phyloP scores from a whole-genome alignment of 1,139 yeast genomes.

The Pichia sp. region DNA sequence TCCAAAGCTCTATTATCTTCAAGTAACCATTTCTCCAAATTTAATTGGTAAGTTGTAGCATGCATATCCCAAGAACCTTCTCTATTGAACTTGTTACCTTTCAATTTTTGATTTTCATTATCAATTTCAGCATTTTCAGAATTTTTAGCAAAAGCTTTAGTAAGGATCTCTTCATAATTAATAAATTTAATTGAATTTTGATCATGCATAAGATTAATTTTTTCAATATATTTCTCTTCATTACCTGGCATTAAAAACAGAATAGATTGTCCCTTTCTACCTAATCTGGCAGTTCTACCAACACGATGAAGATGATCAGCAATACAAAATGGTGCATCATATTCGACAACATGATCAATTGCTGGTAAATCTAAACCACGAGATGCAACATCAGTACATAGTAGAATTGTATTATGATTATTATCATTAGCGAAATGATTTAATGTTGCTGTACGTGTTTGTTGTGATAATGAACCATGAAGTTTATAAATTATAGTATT shows the following conservation, averaged over 20 bases:
- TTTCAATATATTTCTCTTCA: conserved; percentile 76
- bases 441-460: conserved; percentile 69
- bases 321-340: conserved; percentile 87
- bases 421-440: conserved; percentile 45
- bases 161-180: conserved; percentile 45
- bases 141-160: conserved; percentile 54
- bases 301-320: conserved; percentile 89
- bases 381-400: conserved; percentile 91
- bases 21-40: conserved; percentile 79
- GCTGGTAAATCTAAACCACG: conserved; percentile 95
- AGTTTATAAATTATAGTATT: conserved; percentile 53
- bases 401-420: conserved; percentile 44
- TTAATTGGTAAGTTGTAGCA: conserved; percentile 94
- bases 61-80: conserved; percentile 75
- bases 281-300: conserved; percentile 98
- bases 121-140: conserved; percentile 28
- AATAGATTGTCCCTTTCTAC: conserved; percentile 68
- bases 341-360: conserved; percentile 92
- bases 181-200: conserved; percentile 44
- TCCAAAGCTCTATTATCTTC: conserved; percentile 57
- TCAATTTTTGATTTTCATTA: conserved; percentile 27
- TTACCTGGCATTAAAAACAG: conserved; percentile 78
- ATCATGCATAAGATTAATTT: conserved; percentile 54
- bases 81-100: conserved; percentile 23
- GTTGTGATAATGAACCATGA: conserved; percentile 88